A percentile compares a stretch with the other conserved stretches of the same genome.
Conservation (phyloP, 495 filamentous ascomycete genomes). For the Daldinia vernicosa region DNA sequence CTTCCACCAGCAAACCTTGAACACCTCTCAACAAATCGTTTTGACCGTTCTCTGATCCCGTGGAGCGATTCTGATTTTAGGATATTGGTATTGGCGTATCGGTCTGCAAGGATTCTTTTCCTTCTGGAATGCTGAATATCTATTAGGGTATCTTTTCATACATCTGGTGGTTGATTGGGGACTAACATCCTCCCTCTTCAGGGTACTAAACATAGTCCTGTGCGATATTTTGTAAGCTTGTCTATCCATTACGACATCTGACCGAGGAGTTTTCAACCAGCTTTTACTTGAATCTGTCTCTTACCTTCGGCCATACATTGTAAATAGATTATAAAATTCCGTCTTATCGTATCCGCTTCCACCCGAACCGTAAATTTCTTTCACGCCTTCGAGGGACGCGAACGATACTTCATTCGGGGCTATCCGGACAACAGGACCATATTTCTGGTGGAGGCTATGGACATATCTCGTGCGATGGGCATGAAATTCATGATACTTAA, state of each 20-base stretch:
- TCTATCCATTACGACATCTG: not conserved
- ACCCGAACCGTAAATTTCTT: slow-evolving; percentile 71
- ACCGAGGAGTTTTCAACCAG: not conserved
- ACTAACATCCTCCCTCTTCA: slow-evolving; percentile 63
- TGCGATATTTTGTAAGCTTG: slow-evolving; percentile 14
- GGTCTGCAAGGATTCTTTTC: slow-evolving; percentile 67
- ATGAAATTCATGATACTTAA: slow-evolving; percentile 67
- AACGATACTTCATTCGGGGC: slow-evolving; percentile 71
- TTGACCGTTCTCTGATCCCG: slow-evolving; percentile 64
- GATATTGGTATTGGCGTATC: slow-evolving; percentile 73
- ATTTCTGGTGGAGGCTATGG: slow-evolving; percentile 62
- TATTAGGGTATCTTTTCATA: not conserved
- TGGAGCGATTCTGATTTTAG: slow-evolving; percentile 60
- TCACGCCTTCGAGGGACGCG: slow-evolving; percentile 64
- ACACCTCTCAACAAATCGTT: slow-evolving; percentile 62
- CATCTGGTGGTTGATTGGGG: not conserved
- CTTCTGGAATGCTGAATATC: slow-evolving; percentile 64
- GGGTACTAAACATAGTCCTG: slow-evolving; percentile 69
- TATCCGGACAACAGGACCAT: slow-evolving; percentile 66
- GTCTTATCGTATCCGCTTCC: slow-evolving; percentile 76
- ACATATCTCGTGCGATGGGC: slow-evolving; percentile 63
- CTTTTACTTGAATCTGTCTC: slow-evolving; percentile 7
- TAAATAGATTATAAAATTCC: slow-evolving; percentile 71
- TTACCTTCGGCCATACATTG: slow-evolving; percentile 63
- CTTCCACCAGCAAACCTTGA: slow-evolving; percentile 50